phyloP scores from a whole-genome alignment of 148 eudicot genomes.

The Rhododendron simsii region DNA sequence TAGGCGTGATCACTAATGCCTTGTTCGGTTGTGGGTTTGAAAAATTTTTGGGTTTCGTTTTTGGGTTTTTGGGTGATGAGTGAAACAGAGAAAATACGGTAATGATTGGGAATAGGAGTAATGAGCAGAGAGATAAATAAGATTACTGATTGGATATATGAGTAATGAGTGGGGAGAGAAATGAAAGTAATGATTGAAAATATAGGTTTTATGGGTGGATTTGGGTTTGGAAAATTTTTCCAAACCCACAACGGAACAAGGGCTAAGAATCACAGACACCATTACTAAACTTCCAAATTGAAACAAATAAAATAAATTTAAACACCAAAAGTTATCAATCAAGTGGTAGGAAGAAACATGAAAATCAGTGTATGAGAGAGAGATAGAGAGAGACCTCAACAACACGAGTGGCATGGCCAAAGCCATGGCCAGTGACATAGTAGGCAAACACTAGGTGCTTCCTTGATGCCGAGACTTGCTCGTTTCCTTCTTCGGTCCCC shows the following conservation, averaged over 20 bases:
- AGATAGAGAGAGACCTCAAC: constrained; percentile 52
- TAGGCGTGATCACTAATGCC: not conserved
- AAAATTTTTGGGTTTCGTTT: too few species aligned
- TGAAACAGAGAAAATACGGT: too few species aligned
- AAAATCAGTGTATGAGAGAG: not conserved
- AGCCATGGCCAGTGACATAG: constrained; percentile 97
- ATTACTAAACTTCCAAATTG: not conserved
- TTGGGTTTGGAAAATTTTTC: too few species aligned
- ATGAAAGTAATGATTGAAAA: too few species aligned
- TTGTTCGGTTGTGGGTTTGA: too few species aligned
- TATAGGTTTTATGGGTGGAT: too few species aligned
- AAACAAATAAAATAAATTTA: not conserved
- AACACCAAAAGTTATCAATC: not conserved
- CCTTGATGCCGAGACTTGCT: constrained; percentile 37
- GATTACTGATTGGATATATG: too few species aligned
- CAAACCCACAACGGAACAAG: too few species aligned
- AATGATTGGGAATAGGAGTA: too few species aligned
- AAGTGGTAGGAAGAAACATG: not conserved
- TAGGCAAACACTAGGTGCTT: constrained; percentile 75
- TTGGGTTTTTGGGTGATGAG: too few species aligned
- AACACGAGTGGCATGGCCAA: constrained; percentile 97
- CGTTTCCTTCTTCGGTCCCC: constrained; percentile 51
- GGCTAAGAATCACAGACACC: not conserved
- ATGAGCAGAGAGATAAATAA: too few species aligned
- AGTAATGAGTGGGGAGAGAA: too few species aligned